Percentiles rank a stretch among this genome's conserved stretches.
Evolutionary conservation across 768 basidiomycete genomes (phyloP).

Genomic region (Lactarius akahatsu): DNA sequence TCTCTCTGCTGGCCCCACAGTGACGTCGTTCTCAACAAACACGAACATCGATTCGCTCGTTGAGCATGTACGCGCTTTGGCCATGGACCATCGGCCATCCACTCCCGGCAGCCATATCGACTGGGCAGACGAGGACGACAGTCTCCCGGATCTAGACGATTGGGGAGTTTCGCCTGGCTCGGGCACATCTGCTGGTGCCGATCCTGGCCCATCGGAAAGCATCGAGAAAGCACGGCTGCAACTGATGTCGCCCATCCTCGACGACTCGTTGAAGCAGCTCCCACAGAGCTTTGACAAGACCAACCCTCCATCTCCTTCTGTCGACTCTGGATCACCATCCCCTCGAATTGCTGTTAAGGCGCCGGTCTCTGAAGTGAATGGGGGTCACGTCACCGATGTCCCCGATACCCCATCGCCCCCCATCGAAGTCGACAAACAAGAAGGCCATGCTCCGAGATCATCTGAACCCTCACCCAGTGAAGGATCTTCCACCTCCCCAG

Average conservation of each 20-base stretch:
- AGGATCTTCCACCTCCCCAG: conserved; percentile 6
- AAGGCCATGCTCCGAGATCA: not conserved
- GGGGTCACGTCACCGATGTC: not conserved
- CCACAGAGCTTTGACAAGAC: conserved; percentile 26
- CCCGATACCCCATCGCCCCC: not conserved
- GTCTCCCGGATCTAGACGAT: conserved; percentile 79
- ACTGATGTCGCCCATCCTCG: conserved; percentile 30
- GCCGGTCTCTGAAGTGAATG: not conserved
- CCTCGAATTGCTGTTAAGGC: conserved; percentile 10
- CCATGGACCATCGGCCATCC: conserved; percentile 65
- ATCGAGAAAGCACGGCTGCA: conserved; percentile 37
- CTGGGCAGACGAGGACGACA: conserved; percentile 86
- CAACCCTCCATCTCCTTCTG: conserved; percentile 17
- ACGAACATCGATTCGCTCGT: conserved; percentile 74
- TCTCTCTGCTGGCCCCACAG: conserved; percentile 39
- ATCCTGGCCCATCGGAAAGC: conserved; percentile 27
- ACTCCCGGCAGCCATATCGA: conserved; percentile 81
- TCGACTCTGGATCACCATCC: conserved; percentile 9
- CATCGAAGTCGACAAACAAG: not conserved
- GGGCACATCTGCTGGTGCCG: conserved; percentile 20
- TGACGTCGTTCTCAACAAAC: conserved; percentile 48
- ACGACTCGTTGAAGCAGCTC: conserved; percentile 30
- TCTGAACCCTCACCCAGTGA: conserved; percentile 3
- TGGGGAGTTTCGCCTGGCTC: conserved; percentile 66
- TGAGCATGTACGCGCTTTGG: conserved; percentile 70